Percentiles rank a stretch among this genome's conserved stretches.
Conservation (phyloP, 352 stramenopile species). For the Globisporangium emineosum region DNA sequence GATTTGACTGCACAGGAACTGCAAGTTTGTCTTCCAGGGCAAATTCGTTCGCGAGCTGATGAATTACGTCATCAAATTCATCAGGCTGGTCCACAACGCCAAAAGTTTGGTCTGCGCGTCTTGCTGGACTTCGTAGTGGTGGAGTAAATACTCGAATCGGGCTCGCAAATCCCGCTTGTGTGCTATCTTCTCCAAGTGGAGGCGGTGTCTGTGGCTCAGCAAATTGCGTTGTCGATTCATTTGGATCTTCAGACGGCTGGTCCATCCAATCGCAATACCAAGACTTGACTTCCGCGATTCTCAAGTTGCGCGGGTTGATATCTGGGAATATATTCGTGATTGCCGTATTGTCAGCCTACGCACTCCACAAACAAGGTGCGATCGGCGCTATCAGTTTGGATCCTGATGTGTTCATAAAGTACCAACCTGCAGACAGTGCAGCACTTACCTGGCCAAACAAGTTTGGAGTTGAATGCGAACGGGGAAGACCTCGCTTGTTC, state of each 20-base stretch:
- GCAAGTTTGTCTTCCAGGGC: constrained; percentile 50
- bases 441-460: constrained; percentile 18
- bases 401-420: neutral
- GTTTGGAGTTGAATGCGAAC: constrained; percentile 28
- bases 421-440: neutral
- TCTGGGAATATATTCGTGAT: constrained; percentile 79
- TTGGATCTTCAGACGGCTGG: constrained; percentile 23
- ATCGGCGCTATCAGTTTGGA: neutral
- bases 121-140: neutral
- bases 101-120: too few relatives aligned
- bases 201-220: neutral
- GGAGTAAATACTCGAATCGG: constrained; percentile 8
- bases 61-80: constrained; percentile 41
- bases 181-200: constrained; percentile 1
- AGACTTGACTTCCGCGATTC: constrained; percentile 79
- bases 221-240: constrained; percentile 3
- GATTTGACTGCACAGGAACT: constrained; percentile 7
- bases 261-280: constrained; percentile 81
- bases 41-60: constrained; percentile 34
- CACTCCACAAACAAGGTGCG: neutral
- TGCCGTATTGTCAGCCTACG: constrained; percentile 39
- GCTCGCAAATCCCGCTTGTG: neutral
- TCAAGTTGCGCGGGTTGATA: constrained; percentile 70
- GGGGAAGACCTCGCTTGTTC: constrained; percentile 14
- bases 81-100: constrained; percentile 2